A percentile compares a stretch with the other conserved stretches of the same genome.
phyloP scores from a whole-genome alignment of 805 yeast genomes.

The Pichia insulana region DNA sequence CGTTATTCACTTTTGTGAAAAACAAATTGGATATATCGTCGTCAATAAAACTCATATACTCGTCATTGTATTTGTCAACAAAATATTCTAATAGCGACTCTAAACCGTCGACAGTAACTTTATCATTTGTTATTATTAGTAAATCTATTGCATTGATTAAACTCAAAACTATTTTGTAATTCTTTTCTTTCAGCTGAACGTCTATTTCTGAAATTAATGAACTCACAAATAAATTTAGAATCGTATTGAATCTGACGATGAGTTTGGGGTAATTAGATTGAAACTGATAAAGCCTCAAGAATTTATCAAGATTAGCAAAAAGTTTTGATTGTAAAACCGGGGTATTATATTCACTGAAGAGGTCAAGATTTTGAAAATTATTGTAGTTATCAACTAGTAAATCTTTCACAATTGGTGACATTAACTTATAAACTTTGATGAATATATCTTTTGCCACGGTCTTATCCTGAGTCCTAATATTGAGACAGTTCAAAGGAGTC shows the following conservation, averaged over 20 bases:
- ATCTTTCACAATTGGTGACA: constrained; percentile 25
- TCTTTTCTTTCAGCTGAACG: constrained; percentile 39
- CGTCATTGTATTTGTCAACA: constrained; percentile 24
- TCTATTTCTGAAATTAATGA: constrained; percentile 66
- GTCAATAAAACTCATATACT: constrained; percentile 20
- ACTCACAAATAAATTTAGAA: constrained; percentile 61
- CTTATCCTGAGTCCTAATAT: constrained; percentile 17
- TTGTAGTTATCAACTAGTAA: constrained; percentile 26
- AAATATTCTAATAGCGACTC: constrained; percentile 29
- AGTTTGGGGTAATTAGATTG: constrained; percentile 20
- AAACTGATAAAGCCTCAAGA: constrained; percentile 19
- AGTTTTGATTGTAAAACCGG: constrained; percentile 26
- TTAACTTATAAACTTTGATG: constrained; percentile 19
- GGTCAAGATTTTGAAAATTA: constrained; percentile 25
- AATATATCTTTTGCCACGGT: constrained; percentile 21
- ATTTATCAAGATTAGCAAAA: constrained; percentile 23
- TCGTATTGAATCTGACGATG: constrained; percentile 36
- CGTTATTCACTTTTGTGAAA: constrained; percentile 11
- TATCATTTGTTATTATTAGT: constrained; percentile 20
- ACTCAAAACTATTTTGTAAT: constrained; percentile 31
- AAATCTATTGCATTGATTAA: constrained; percentile 21
- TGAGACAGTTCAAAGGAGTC: constrained; percentile 22
- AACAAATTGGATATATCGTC: constrained; percentile 17
- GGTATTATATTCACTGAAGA: constrained; percentile 23
- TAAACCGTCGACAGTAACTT: constrained; percentile 29